Evolutionary conservation across 805 yeast species (phyloP), one percentile per base, ranked within the genome.

Genomic region (Ogataea sp.): DNA sequence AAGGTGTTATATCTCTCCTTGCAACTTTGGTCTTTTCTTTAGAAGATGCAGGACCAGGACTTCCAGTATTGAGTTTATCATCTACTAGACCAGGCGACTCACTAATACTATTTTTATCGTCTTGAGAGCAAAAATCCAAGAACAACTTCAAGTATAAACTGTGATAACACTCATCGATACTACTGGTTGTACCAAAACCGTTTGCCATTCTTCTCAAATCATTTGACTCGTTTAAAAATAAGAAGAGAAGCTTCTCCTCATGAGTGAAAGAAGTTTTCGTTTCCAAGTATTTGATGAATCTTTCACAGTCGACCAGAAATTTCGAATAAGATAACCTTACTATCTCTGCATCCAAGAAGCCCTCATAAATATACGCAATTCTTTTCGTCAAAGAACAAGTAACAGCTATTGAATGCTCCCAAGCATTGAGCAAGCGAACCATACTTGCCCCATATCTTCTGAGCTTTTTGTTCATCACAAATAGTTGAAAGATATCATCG

Each of bases 181-280:
- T 57, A 0, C 86, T 76, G 0, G 93, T 83, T 3, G 93, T 78
- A 0, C 88, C 90, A 55, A 80, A 80, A 0, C 94, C 94, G 53
- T 81, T 83, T 43, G 87, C 85, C 60, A 82, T 68, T 43, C 81
- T 72, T 45, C 85, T 68, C 49, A 83, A 67, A 37, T 81, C 89
- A 14, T 70, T 65, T 9, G 75, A 53, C 18, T 78, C 78, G 40
- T 58, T 60, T 13, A 83, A 51, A 27, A 71, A 61, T 36, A 71
- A 66, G 2, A 78, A 49, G 16, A 61, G 49, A 2, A 64, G 55
- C 21, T 65, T 58, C 21, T 69, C 62, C 3, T 61, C 53, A 1
- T 62, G 52, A 3, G 74, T 59, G 6, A 65, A 58, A 0, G 64
- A 67, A 1, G 55, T 57, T 20, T 46, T 39, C 15, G 18, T 21